Base-by-base conservation (phyloP, 169 alveolate species). In the Babesia ovis region DNA sequence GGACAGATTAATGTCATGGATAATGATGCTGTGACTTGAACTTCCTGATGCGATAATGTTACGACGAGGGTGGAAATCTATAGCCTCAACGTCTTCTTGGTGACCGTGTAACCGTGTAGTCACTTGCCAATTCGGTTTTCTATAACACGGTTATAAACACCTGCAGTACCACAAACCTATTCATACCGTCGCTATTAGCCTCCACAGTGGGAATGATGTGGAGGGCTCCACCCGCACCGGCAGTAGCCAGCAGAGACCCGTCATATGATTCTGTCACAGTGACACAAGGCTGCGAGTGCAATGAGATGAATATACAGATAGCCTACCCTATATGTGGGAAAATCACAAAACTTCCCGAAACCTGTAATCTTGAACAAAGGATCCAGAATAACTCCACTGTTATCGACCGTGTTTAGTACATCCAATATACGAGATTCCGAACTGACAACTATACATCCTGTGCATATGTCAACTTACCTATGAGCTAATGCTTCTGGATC, bases 1-100 rank as follows among this genome's bases (percentile, higher is more conserved):
- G 32, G 85, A 34, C 31, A 42, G 41, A 25, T 60, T 71, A 25
- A 81, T 67, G 35, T 81, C 89, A 58, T 81, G 89, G 54, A 81
- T 37, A 34, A 81, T 27, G 27, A 88, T 84, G n/a, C 53, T 58
- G 66, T 58, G 48, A 34, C 68, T 90, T n/a, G 64, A 73, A 20
- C 93, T 89, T 22, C 90, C 93, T n/a, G 93, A 88, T 69, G 91
- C 89, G 55, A 87, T 56, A 6, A 87, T 67, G 68, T 64, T 83
- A 22, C 84, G 66, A 8, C 81, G 69, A 11, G 89, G 89, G 45
- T 81, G 89, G 39, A 81, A 81, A 53, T 70, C 84, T 2, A 81
- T 31, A 11, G 89, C 89, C 34, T 59, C 80, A 9, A 81, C 81
- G 34, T 70, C 72, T 22, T 72, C 85, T 20, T 35, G 31, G 45